Base-by-base conservation (phyloP, 805 yeast species). In the Ogataea corticis region DNA sequence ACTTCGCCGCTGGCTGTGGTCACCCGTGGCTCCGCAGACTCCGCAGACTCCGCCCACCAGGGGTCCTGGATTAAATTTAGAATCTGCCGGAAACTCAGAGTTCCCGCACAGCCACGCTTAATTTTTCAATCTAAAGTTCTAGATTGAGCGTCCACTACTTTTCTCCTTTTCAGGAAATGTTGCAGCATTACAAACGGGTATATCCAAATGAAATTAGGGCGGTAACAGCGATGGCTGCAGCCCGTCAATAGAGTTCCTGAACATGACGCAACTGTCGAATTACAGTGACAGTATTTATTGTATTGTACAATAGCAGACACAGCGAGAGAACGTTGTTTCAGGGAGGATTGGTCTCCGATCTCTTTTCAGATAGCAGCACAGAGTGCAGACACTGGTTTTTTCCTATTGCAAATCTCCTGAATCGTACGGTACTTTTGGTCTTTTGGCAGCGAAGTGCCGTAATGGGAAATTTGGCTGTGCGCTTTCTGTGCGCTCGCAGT, bases 151-250 rank as follows among this genome's bases (percentile, higher is more conserved):
- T 31, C 18, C 18, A 25, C 31, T 25, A 21, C 25, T 21, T n/a
- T n/a, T 36, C 30, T 23, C 39, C 39, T 6, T 4, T 14, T 36
- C 5, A 14, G 30, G 39, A 4, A 36, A 36, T 36, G 31, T 36
- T 12, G 30, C 21, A 23, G 17, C 11, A 19, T 14, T 36, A 15
- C 7, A 36, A 25, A 36, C 39, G 39, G 39, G 21, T 14, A 14
- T 21, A 14, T n/a, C 17, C 31, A 25, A 15, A 13, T 36, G 39
- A 36, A 36, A 36, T 27, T 23, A n/a, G 39, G 39, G 39, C 31
- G 27, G 32, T 36, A 13, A 14, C 17, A 9, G 7, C 25, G 7
- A 23, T 13, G 11, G 15, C n/a, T 36, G 39, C 39, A 36, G 29
- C 7, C 3, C 4, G 17, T 15, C 32, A 36, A 25, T 25, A 5